Percentiles rank a stretch among this genome's conserved stretches.
These are phyloP conservation scores for Cadophora sp. DNA, from an alignment of 2,329 filamentous ascomycete genomes.

Conservation along the genomic window DNA sequence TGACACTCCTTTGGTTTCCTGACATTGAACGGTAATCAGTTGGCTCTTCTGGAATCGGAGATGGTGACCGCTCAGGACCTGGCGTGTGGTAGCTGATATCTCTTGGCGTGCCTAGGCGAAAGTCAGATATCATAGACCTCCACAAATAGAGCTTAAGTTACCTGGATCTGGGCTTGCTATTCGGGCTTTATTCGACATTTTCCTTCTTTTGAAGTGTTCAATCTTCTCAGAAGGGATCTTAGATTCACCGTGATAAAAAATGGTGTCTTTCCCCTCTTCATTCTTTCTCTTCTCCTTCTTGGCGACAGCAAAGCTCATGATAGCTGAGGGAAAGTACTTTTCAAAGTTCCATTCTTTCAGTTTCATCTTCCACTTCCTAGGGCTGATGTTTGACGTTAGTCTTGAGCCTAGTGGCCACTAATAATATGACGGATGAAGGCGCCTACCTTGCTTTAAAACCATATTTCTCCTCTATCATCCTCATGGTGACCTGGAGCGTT, in stretches of 20 bases:
- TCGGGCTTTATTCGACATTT: conserved; percentile 17
- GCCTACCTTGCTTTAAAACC: conserved; percentile 25
- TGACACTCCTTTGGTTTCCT: conserved; percentile 18
- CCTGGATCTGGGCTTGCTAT: conserved; percentile 18
- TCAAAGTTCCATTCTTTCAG: conserved; percentile 22
- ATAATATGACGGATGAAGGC: neutral
- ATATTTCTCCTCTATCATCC: conserved; percentile 17
- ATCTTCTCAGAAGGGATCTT: conserved; percentile 20
- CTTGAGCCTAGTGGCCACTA: neutral
- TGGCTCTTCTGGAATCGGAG: conserved; percentile 15
- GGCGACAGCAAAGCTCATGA: conserved; percentile 22
- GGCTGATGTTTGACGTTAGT: conserved; percentile 12
- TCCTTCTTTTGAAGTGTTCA: conserved; percentile 21
- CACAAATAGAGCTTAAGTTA: neutral
- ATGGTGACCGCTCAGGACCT: conserved; percentile 19
- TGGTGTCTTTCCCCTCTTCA: conserved; percentile 15
- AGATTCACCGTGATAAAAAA: conserved; percentile 20
- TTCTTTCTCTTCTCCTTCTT: conserved; percentile 22
- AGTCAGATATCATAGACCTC: neutral
- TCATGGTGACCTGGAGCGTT: conserved; percentile 26
- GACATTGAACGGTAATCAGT: conserved; percentile 16
- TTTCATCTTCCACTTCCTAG: conserved; percentile 23
- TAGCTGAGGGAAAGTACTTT: conserved; percentile 20
- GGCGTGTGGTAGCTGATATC: conserved; percentile 21
- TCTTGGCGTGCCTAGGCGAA: conserved; percentile 19